These are phyloP conservation scores for Trichosanthes cucumerina DNA, from an alignment of 306 rosid genomes.

Conservation along the genomic window DNA sequence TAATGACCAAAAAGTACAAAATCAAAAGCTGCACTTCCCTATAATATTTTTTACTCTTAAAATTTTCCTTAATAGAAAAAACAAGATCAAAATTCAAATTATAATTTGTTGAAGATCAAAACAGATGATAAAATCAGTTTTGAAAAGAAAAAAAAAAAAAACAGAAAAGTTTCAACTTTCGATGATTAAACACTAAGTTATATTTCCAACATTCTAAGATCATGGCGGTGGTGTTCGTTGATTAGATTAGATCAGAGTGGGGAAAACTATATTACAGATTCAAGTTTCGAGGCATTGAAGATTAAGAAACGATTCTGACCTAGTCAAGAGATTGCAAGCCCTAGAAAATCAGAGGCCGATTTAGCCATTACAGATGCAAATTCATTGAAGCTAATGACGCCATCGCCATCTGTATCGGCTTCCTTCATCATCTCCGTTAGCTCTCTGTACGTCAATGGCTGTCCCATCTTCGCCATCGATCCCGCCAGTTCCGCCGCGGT, in stretches of 20 bases:
- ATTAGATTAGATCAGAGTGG: conserved; percentile 4
- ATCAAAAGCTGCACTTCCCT: background rate
- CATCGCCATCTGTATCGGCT: conserved; percentile 74
- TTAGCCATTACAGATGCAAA: conserved; percentile 59
- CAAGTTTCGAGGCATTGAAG: background rate
- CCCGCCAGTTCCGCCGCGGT: conserved; percentile 70
- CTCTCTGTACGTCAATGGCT: conserved; percentile 58
- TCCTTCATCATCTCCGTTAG: conserved; percentile 76
- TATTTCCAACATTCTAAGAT: background rate
- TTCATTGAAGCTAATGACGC: conserved; percentile 67
- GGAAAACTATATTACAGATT: conserved; percentile 1
- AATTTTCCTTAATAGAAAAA: background rate
- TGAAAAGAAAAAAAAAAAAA: too few species aligned
- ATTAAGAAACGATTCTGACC: conserved; percentile 6
- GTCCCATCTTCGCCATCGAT: conserved; percentile 87
- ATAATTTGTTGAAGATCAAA: background rate
- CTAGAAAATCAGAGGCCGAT: conserved; percentile 55
- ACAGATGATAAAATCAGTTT: too few species aligned
- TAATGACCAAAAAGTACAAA: background rate
- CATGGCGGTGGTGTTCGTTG: background rate
- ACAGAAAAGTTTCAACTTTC: too few species aligned
- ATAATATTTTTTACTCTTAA: too few species aligned
- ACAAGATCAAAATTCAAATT: background rate
- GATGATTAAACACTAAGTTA: background rate
- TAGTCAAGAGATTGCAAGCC: conserved; percentile 25